phyloP scores from a whole-genome alignment of 164 flowering plant genomes.

The Dillenia suffruticosa region DNA sequence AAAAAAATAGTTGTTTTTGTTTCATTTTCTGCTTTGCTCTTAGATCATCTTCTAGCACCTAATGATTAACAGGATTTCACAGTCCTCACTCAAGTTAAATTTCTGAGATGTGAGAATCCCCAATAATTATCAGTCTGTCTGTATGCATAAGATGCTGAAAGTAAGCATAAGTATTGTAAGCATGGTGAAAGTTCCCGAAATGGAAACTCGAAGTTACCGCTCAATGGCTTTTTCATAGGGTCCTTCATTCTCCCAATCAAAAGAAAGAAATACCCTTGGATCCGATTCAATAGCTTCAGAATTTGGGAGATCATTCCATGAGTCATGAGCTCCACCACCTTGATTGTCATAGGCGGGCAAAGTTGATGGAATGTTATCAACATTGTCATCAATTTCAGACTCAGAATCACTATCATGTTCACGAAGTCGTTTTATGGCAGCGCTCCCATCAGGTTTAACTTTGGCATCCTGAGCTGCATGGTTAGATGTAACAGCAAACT shows the following conservation, averaged over 20 bases:
- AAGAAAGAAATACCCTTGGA: conserved; percentile 58
- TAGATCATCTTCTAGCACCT: too few species aligned
- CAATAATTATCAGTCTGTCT: too few species aligned
- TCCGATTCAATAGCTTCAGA: conserved; percentile 42
- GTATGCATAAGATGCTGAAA: too few species aligned
- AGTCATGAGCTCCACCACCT: conserved; percentile 27
- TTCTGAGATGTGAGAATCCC: too few species aligned
- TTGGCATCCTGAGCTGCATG: conserved; percentile 28
- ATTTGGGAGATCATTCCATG: conserved; percentile 36
- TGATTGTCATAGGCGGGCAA: conserved; percentile 34
- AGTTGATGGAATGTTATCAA: conserved; percentile 32
- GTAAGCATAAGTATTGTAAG: too few species aligned
- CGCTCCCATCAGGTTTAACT: conserved; percentile 33
- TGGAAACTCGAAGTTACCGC: conserved; percentile 34
- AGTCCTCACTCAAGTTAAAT: too few species aligned
- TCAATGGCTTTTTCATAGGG: conserved; percentile 95
- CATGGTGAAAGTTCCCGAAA: neutral
- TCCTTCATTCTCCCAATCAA: conserved; percentile 94
- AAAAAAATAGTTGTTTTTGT: too few species aligned
- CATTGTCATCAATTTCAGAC: conserved; percentile 70
- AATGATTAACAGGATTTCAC: too few species aligned
- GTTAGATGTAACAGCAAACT: conserved; percentile 59
- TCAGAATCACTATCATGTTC: conserved; percentile 84
- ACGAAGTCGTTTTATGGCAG: conserved; percentile 61
- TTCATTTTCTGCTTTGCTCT: too few species aligned